Evolutionary conservation across 345 rosid genomes (phyloP).

Genomic region (Adansonia digitata): DNA sequence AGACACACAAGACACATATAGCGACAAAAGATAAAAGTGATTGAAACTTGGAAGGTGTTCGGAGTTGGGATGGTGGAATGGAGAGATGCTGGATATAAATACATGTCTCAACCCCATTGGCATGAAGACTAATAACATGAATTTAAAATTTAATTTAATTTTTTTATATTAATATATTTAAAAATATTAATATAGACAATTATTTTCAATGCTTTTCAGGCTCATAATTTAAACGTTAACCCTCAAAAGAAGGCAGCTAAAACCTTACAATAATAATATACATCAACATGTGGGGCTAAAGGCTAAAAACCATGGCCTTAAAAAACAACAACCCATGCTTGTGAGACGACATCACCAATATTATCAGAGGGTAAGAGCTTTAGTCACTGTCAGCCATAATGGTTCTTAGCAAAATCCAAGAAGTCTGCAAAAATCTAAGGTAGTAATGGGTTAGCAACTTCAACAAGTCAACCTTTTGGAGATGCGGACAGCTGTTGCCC

Average conservation of each 20-base stretch:
- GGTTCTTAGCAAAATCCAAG: slow-evolving; percentile 26
- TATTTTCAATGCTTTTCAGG: too few species aligned
- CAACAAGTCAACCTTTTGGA: slow-evolving; percentile 36
- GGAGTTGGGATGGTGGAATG: slow-evolving; percentile 5
- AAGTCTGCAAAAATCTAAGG: slow-evolving; percentile 23
- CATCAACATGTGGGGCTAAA: slow-evolving; percentile 12
- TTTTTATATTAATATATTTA: too few species aligned
- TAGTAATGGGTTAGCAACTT: slow-evolving; percentile 24
- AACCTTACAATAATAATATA: background rate
- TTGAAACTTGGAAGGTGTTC: background rate
- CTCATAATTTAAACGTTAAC: too few species aligned
- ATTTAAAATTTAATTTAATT: too few species aligned
- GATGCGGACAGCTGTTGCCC: slow-evolving; percentile 43
- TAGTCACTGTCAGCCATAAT: slow-evolving; percentile 26
- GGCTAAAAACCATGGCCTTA: background rate
- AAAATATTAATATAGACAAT: too few species aligned
- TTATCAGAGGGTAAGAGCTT: slow-evolving; percentile 3
- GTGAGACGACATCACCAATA: slow-evolving; percentile 10
- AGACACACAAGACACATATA: too few species aligned
- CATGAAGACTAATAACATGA: too few species aligned
- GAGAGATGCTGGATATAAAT: slow-evolving; percentile 21
- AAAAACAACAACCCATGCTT: slow-evolving; percentile 3
- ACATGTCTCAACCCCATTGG: too few species aligned
- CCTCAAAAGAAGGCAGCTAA: background rate
- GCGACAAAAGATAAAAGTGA: too few species aligned